Evolutionary conservation across 208 protist species (phyloP), one percentile per base, ranked within the genome.

Genomic region (Acanthamoeba polyphaga): DNA sequence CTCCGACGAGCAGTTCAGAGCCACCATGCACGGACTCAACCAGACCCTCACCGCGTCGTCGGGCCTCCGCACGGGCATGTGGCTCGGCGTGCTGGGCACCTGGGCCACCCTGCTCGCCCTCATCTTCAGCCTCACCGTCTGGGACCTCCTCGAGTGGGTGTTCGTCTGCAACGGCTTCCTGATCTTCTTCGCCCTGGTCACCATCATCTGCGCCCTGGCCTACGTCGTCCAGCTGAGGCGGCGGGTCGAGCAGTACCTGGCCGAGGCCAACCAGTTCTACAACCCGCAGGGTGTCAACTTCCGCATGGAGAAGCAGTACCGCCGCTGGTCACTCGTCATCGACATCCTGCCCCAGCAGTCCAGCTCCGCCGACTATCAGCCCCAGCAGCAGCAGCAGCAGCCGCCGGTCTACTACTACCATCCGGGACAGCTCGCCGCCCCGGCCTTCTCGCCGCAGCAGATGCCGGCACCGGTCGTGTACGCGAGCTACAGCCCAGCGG

Each of bases 21-120:
- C 70, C 13, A 80, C 32, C 27, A 80, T 80, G 12, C 70, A 80
- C 22, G 70, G 70, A 6, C 34, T 80, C 70, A 80, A 80, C 70
- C 29, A 80, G 24, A 34, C 38, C 70, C 70, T 80, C n/a, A 22
- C 8, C 8, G 32, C 70, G 8, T 3, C 62, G 24, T 51, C 24
- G 27, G 34, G 10, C 6, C 38, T 10, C 7, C 70, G 70, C 6
- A 80, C 70, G 15, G 8, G 32, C 70, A 34, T 80, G 70, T 80
- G 70, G 70, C 32, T 80, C 29, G 17, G 34, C 70, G 38, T 80
- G 10, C 29, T 80, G 29, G 70, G 24, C 22, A 19, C 8, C 13
- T 80, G 70, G 68, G 68, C 3, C n/a, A 17, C 13, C n/a, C 2
- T 38, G 29, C 1, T 22, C 15, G 29, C n/a, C n/a, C 68, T 76